These are phyloP conservation scores for Exophiala mesophila DNA, from an alignment of 2,329 filamentous ascomycete genomes.

Conservation along the genomic window DNA sequence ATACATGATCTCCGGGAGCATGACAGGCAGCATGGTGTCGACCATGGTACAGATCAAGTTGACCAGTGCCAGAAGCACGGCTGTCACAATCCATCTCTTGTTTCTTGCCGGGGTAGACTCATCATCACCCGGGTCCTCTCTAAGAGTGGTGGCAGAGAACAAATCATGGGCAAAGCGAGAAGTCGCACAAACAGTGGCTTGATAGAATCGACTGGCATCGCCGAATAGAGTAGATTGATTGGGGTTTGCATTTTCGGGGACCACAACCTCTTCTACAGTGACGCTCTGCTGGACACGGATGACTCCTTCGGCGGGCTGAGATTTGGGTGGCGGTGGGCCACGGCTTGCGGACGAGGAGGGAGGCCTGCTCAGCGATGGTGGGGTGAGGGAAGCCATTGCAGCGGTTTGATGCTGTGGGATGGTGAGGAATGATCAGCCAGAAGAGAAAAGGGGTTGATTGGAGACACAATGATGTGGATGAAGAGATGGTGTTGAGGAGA, in stretches of 20 bases:
- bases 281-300: constrained; percentile 5
- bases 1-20: constrained; percentile 13
- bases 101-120: not conserved
- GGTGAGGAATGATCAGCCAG: no score
- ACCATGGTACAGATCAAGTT: constrained; percentile 12
- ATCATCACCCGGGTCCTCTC: not conserved
- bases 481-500: no score
- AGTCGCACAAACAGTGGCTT: constrained; percentile 10
- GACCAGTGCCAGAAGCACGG: constrained; percentile 10
- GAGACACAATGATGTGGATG: no score
- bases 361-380: no score
- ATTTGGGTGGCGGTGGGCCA: not conserved
- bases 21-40: constrained; percentile 17
- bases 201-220: constrained; percentile 8
- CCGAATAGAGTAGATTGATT: constrained; percentile 1
- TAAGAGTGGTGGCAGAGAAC: constrained; percentile 2
- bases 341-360: not conserved
- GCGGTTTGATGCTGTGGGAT: no score
- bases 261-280: constrained; percentile 7
- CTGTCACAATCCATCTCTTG: constrained; percentile 10
- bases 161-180: constrained; percentile 8
- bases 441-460: no score
- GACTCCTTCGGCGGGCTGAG: not conserved
- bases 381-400: no score
- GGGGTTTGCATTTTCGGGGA: not conserved